These are phyloP conservation scores for Phragmites australis DNA, from an alignment of 176 grass and related monocot genomes.

Conservation along the genomic window DNA sequence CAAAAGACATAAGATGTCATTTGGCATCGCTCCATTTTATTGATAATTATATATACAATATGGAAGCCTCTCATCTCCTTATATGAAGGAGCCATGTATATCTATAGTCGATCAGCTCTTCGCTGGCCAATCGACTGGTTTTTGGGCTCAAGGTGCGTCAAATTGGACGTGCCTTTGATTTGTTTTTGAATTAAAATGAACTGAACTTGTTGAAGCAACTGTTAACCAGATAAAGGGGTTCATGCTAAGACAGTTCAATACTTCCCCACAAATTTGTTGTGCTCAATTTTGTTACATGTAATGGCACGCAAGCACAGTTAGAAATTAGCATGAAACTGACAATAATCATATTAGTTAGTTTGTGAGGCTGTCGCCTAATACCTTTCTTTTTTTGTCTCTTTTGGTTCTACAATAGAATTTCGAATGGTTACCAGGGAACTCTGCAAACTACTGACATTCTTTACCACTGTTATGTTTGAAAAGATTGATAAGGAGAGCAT, in stretches of 20 bases:
- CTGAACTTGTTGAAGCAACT: constrained; percentile 3
- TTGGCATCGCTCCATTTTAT: too few species aligned
- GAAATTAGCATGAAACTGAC: not conserved
- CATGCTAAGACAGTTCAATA: not conserved
- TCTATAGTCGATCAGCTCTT: constrained; percentile 63
- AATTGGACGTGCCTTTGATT: not conserved
- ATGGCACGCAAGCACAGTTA: not conserved
- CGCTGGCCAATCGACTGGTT: constrained; percentile 52
- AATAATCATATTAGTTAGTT: constrained; percentile 22
- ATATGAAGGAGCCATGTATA: constrained; percentile 62
- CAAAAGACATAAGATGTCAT: too few species aligned
- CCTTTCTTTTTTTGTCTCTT: not conserved
- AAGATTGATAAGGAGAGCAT: constrained; percentile 68
- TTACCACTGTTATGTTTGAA: constrained; percentile 65
- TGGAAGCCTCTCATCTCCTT: too few species aligned
- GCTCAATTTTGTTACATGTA: constrained; percentile 12
- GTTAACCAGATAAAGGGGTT: not conserved
- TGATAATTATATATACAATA: too few species aligned
- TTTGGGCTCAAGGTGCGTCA: constrained; percentile 63
- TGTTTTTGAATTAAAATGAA: not conserved
- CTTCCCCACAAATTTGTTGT: not conserved
- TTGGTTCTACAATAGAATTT: constrained; percentile 56
- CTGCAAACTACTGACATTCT: constrained; percentile 87
- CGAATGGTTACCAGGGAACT: constrained; percentile 90
- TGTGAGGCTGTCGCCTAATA: constrained; percentile 1